Percentiles rank a stretch among this genome's conserved stretches.
phyloP scores from a whole-genome alignment of 2,329 filamentous ascomycete species.

The Aspergillus quadricinctus region DNA sequence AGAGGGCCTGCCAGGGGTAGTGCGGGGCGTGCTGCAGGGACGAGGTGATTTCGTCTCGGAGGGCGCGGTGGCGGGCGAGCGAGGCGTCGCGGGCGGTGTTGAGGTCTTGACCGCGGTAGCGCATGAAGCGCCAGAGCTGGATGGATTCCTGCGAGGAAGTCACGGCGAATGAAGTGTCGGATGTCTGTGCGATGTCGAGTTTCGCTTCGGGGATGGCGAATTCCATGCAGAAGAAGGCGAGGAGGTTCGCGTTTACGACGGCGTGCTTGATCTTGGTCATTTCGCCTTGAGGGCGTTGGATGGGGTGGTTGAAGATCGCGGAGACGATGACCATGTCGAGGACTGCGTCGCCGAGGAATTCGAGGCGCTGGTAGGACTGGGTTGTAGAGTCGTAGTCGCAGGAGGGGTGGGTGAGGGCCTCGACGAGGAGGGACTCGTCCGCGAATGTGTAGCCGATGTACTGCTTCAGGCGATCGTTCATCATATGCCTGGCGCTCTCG shows the following conservation, averaged over 20 bases:
- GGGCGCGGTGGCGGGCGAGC: constrained; percentile 42
- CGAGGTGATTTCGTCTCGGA: constrained; percentile 48
- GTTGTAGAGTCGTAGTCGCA: constrained; percentile 49
- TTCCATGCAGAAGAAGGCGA: constrained; percentile 71
- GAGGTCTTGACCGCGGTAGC: constrained; percentile 28
- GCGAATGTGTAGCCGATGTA: constrained; percentile 65
- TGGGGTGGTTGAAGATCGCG: constrained; percentile 28
- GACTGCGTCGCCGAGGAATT: constrained; percentile 83
- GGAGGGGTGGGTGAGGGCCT: constrained; percentile 78
- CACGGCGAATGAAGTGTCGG: constrained; percentile 20
- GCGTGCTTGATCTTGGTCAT: constrained; percentile 76
- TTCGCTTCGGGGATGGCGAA: constrained; percentile 17
- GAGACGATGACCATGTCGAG: constrained; percentile 71
- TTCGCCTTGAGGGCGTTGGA: constrained; percentile 48
- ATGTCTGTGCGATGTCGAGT: constrained; percentile 3
- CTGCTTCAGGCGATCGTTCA: constrained; percentile 14
- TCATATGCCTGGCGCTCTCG: constrained; percentile 6
- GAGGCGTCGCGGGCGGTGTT: constrained; percentile 13
- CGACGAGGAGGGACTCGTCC: constrained; percentile 64
- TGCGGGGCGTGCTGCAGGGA: constrained; percentile 48
- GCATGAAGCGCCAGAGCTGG: constrained; percentile 67
- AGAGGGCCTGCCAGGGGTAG: constrained; percentile 76
- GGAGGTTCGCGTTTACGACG: constrained; percentile 73
- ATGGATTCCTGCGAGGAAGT: constrained; percentile 24
- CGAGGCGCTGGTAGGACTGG: constrained; percentile 67